Evolutionary conservation across 2,329 filamentous ascomycete species (phyloP).

Genomic region (Paecilomyces fulvus): DNA sequence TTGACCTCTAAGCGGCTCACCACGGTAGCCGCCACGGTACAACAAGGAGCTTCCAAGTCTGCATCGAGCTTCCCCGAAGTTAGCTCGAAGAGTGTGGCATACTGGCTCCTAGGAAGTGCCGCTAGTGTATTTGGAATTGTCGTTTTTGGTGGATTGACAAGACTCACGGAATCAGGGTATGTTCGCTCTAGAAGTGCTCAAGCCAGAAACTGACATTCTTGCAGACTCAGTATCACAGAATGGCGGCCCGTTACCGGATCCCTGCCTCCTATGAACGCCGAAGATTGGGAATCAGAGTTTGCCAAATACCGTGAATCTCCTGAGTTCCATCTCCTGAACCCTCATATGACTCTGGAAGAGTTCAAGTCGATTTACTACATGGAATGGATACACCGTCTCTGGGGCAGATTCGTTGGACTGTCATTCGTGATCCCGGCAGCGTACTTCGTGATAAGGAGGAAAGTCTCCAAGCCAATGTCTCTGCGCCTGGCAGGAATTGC

Average conservation of each 20-base stretch:
- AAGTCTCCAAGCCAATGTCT: slow-evolving; percentile 71
- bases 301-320: slow-evolving; percentile 84
- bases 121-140: slow-evolving; percentile 95
- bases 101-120: slow-evolving; percentile 88
- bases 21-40: slow-evolving; percentile 11
- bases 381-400: slow-evolving; percentile 95
- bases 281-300: slow-evolving; percentile 89
- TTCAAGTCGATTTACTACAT: slow-evolving; percentile 99
- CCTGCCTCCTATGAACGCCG: slow-evolving; percentile 66
- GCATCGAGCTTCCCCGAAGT: slow-evolving; percentile 48
- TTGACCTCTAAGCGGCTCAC: slow-evolving; percentile 1
- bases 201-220: slow-evolving; percentile 1
- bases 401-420: slow-evolving; percentile 85
- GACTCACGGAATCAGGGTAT: slow-evolving; percentile 92
- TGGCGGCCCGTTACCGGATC: slow-evolving; percentile 95
- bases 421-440: slow-evolving; percentile 80
- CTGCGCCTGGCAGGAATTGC: slow-evolving; percentile 73
- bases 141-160: slow-evolving; percentile 84
- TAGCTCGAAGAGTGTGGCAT: slow-evolving; percentile 69
- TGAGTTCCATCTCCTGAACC: slow-evolving; percentile 86
- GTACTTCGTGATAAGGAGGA: slow-evolving; percentile 76
- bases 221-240: slow-evolving; percentile 92
- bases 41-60: slow-evolving; percentile 16
- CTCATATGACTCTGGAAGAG: slow-evolving; percentile 82
- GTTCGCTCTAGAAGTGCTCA: slow-evolving; percentile 12